These are phyloP conservation scores for Exophiala dermatitidis DNA, from an alignment of 2,329 filamentous ascomycete genomes.

Conservation along the genomic window DNA sequence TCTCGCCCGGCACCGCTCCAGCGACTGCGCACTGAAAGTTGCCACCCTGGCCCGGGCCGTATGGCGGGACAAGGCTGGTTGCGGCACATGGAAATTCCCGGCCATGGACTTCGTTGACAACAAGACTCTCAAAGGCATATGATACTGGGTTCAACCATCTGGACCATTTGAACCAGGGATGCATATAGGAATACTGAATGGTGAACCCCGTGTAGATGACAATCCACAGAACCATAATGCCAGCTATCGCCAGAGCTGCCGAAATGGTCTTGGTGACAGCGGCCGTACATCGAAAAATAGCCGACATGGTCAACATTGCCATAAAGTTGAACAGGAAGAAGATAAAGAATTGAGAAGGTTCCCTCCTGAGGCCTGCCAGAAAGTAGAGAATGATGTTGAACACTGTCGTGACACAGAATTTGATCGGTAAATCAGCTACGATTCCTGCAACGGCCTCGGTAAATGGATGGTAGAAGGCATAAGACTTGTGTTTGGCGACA, in stretches of 20 bases:
- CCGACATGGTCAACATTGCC: constrained; percentile 54
- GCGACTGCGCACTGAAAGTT: constrained; percentile 55
- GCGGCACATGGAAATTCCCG: constrained; percentile 25
- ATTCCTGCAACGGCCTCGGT: constrained; percentile 42
- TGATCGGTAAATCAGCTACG: constrained; percentile 46
- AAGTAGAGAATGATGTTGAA: constrained; percentile 59
- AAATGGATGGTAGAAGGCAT: constrained; percentile 51
- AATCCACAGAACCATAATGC: constrained; percentile 34
- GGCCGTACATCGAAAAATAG: constrained; percentile 51
- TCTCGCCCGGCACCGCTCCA: constrained; percentile 50
- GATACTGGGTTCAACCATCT: constrained; percentile 38
- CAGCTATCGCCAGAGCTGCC: constrained; percentile 49
- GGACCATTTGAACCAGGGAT: constrained; percentile 45
- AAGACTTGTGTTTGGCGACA: constrained; percentile 52
- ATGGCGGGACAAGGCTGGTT: constrained; percentile 52
- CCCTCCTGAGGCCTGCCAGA: constrained; percentile 51
- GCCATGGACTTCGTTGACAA: constrained; percentile 36
- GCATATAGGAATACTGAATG: constrained; percentile 43
- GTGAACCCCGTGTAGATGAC: constrained; percentile 41
- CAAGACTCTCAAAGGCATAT: constrained; percentile 36
- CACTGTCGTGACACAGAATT: constrained; percentile 52
- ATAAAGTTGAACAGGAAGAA: constrained; percentile 49
- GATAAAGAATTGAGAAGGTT: constrained; percentile 54
- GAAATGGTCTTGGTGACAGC: constrained; percentile 53
- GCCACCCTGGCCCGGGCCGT: constrained; percentile 65